Percentiles rank a stretch among this genome's conserved stretches.
phyloP scores from a whole-genome alignment of 2,329 filamentous ascomycete genomes.

The Apiospora sp. region DNA sequence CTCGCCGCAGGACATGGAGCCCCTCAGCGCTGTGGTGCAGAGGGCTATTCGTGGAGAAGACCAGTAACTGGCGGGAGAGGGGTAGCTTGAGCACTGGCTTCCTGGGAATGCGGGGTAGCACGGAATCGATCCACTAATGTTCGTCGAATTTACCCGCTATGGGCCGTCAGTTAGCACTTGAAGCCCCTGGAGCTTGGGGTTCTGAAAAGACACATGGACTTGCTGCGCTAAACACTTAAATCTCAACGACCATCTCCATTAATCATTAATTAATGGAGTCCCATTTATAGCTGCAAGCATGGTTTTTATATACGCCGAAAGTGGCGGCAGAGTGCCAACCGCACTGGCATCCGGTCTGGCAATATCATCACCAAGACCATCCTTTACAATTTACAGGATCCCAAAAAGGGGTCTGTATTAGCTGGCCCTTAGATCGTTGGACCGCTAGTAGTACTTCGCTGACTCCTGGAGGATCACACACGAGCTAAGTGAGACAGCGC shows the following conservation, averaged over 20 bases:
- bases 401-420: no score
- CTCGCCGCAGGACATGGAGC: conserved; percentile 57
- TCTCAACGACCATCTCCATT: no score
- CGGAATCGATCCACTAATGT: background rate
- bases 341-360: background rate
- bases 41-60: conserved; percentile 38
- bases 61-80: conserved; percentile 22
- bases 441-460: no score
- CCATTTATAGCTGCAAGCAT: no score
- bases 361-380: background rate
- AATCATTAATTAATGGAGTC: no score
- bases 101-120: background rate
- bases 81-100: conserved; percentile 2
- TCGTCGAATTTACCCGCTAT: background rate
- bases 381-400: no score
- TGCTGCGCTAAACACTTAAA: no score
- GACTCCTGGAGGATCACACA: no score
- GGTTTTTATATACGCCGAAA: background rate
- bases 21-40: conserved; percentile 55
- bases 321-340: background rate
- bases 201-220: no score
- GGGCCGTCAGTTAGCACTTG: background rate
- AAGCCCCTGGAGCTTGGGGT: background rate
- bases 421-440: no score
- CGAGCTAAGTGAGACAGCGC: no score